These are phyloP conservation scores for Trichoderma parareesei DNA, from an alignment of 495 filamentous ascomycete genomes.

Conservation along the genomic window DNA sequence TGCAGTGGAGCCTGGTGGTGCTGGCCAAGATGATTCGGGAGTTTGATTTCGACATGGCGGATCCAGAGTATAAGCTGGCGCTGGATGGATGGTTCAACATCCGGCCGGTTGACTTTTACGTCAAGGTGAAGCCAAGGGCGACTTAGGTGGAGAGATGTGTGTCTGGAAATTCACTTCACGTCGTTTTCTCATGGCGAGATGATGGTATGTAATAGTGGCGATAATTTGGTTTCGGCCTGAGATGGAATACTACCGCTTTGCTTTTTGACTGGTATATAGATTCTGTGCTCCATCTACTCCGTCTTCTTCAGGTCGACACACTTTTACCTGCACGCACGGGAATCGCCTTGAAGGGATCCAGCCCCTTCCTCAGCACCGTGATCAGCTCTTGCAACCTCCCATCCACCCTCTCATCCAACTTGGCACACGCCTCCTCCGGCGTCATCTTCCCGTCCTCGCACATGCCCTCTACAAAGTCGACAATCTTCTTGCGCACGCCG, in stretches of 20 bases:
- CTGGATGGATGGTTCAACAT: slow-evolving; percentile 44
- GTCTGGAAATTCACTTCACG: too few relatives aligned
- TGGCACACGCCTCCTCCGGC: neutral
- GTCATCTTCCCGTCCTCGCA: neutral
- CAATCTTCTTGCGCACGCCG: neutral
- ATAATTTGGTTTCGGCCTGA: neutral
- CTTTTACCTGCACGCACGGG: neutral
- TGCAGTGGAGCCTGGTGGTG: slow-evolving; percentile 51
- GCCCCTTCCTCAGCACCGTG: neutral
- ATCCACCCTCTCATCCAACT: neutral
- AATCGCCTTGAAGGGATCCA: neutral
- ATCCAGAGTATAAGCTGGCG: slow-evolving; percentile 47
- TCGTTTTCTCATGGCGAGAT: neutral
- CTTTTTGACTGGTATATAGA: neutral
- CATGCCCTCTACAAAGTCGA: neutral
- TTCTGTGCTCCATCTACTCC: neutral
- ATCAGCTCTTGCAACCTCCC: neutral
- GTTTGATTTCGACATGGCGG: slow-evolving; percentile 51
- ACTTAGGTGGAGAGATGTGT: too few relatives aligned
- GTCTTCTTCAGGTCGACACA: neutral
- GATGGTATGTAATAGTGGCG: neutral
- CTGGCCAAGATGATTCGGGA: slow-evolving; percentile 51
- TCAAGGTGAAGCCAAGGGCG: slow-evolving; percentile 31
- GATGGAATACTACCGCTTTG: neutral
- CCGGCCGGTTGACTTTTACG: slow-evolving; percentile 30